These are phyloP conservation scores for Orobanche coerulescens DNA, from an alignment of 257 asterid species.

Conservation along the genomic window DNA sequence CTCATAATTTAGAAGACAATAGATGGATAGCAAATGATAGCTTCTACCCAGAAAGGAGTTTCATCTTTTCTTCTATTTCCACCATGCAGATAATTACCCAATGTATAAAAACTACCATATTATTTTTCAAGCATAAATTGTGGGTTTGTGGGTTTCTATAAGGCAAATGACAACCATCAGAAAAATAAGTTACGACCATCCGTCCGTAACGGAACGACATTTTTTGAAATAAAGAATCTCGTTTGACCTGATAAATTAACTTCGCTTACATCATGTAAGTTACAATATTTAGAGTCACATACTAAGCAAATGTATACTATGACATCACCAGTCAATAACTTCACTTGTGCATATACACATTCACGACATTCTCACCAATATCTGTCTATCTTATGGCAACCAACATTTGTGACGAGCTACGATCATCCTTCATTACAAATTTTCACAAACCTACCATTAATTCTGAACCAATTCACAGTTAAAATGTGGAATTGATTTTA, in stretches of 20 bases:
- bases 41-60: too few relatives aligned
- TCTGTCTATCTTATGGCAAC: background rate
- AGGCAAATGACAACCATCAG: background rate
- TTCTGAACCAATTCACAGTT: background rate
- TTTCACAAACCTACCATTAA: background rate
- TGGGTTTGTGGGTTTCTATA: background rate
- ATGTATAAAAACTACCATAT: background rate
- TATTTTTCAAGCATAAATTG: background rate
- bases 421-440: background rate
- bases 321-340: background rate
- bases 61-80: background rate
- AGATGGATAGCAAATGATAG: background rate
- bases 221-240: background rate
- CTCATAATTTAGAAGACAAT: background rate
- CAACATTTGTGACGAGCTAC: background rate
- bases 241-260: background rate
- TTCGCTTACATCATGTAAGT: constrained; percentile 1
- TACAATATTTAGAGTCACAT: background rate
- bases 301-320: background rate
- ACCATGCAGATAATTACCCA: background rate
- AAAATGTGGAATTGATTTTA: background rate
- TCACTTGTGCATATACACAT: too few relatives aligned
- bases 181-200: too few relatives aligned
- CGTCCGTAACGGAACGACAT: too few relatives aligned
- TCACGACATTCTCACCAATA: background rate